These are phyloP conservation scores for Pseudocercospora eumusae DNA, from an alignment of 2,329 filamentous ascomycete species.

Conservation along the genomic window DNA sequence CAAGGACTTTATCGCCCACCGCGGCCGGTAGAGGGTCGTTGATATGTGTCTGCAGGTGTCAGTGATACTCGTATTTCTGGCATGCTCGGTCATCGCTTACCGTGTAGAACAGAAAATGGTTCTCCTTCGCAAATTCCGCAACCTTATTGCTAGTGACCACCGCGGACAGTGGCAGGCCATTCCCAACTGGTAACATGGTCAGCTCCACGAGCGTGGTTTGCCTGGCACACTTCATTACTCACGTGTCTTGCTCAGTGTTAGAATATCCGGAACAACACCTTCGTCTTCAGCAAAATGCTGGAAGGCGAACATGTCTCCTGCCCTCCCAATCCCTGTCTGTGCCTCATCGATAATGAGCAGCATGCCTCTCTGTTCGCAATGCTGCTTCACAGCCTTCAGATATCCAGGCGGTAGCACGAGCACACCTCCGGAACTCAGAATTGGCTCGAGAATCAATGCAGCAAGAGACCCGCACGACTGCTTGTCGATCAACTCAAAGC, in stretches of 20 bases:
- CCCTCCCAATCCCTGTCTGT: constrained; percentile 60
- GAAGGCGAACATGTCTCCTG: constrained; percentile 61
- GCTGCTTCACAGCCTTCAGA: constrained; percentile 55
- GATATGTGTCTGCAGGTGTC: constrained; percentile 30
- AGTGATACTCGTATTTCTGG: neutral
- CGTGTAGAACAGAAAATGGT: constrained; percentile 36
- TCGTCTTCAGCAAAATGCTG: constrained; percentile 48
- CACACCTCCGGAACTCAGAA: constrained; percentile 62
- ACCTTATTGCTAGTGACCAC: constrained; percentile 35
- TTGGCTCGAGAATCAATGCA: constrained; percentile 64
- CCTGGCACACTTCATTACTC: neutral
- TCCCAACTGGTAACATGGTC: constrained; percentile 27
- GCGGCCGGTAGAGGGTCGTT: constrained; percentile 38
- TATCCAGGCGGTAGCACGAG: constrained; percentile 62
- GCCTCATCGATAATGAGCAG: constrained; percentile 63
- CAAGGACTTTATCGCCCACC: constrained; percentile 38
- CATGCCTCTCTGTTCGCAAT: constrained; percentile 59
- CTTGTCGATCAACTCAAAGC: constrained; percentile 62
- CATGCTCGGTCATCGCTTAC: neutral
- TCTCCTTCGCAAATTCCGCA: constrained; percentile 27
- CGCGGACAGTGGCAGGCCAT: constrained; percentile 36
- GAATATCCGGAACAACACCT: constrained; percentile 54
- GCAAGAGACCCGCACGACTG: constrained; percentile 63
- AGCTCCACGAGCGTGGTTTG: neutral
- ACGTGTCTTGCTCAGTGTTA: constrained; percentile 36